A percentile compares a stretch with the other conserved stretches of the same genome.
Evolutionary conservation across 305 asterid species (phyloP).

Genomic region (Fraxinus nigra): DNA sequence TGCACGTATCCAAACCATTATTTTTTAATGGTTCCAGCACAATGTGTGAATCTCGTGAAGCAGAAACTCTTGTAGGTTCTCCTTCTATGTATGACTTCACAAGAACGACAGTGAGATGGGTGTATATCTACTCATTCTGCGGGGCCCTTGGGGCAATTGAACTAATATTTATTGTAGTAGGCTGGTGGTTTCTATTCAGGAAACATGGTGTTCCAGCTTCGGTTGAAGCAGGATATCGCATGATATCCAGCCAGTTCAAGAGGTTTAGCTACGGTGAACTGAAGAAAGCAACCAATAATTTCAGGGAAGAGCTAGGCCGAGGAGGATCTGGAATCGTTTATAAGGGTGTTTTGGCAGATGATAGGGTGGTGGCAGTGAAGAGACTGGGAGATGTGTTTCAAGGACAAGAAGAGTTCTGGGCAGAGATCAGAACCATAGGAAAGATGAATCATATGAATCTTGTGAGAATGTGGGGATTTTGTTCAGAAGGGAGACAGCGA

Average conservation of each 20-base stretch:
- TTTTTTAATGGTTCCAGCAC: constrained; percentile 28
- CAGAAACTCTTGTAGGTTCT: constrained; percentile 21
- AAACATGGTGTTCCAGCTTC: constrained; percentile 50
- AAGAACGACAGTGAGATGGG: constrained; percentile 38
- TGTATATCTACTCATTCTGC: constrained; percentile 39
- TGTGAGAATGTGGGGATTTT: constrained; percentile 67
- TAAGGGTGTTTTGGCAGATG: constrained; percentile 55
- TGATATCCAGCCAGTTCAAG: constrained; percentile 59
- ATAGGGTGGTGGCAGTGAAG: constrained; percentile 58
- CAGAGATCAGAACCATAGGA: constrained; percentile 58
- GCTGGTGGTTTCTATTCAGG: constrained; percentile 62
- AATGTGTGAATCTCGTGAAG: constrained; percentile 27
- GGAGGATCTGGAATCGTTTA: constrained; percentile 70
- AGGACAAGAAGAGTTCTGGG: constrained; percentile 57
- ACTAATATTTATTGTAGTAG: constrained; percentile 34
- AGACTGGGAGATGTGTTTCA: constrained; percentile 49
- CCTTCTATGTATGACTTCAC: constrained; percentile 38
- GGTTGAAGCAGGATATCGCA: constrained; percentile 54
- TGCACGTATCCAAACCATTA: constrained; percentile 29
- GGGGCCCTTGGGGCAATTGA: constrained; percentile 44
- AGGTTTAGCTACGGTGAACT: constrained; percentile 48
- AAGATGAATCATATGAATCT: constrained; percentile 70
- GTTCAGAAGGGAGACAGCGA: constrained; percentile 44
- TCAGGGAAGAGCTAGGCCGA: constrained; percentile 58
- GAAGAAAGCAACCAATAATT: constrained; percentile 55